Evolutionary conservation across 148 eudicot species (phyloP).

Genomic region (Amaranthus palmeri): DNA sequence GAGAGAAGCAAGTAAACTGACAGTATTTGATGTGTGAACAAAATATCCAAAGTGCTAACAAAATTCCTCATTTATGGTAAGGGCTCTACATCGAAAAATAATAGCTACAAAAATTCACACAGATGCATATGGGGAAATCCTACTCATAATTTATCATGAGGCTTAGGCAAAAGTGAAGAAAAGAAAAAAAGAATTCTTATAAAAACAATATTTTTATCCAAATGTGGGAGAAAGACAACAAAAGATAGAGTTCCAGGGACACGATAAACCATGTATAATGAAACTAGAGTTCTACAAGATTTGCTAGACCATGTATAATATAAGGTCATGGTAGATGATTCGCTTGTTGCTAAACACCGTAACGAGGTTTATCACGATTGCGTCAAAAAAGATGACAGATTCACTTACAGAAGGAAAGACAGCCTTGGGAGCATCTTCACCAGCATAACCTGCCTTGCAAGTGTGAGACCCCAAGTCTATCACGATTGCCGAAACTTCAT

Average conservation of each 20-base stretch:
- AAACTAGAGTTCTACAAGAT: too few relatives aligned
- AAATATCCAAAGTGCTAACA: not conserved
- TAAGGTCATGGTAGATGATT: too few relatives aligned
- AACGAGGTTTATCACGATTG: too few relatives aligned
- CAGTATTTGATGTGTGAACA: not conserved
- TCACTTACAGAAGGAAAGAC: conserved; percentile 82
- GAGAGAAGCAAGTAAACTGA: not conserved
- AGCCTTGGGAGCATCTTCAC: conserved; percentile 99
- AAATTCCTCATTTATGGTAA: not conserved
- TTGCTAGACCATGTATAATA: too few relatives aligned
- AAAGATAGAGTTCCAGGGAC: too few relatives aligned
- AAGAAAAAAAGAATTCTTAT: too few relatives aligned
- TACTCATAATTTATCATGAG: not conserved
- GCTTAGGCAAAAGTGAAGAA: not conserved
- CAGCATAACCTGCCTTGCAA: conserved; percentile 97
- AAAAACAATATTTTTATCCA: too few relatives aligned
- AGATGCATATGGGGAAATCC: not conserved
- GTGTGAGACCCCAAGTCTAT: conserved; percentile 89
- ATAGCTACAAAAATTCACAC: not conserved
- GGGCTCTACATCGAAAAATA: not conserved
- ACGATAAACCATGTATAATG: too few relatives aligned
- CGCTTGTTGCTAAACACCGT: too few relatives aligned
- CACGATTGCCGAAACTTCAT: conserved; percentile 95
- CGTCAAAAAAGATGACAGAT: not conserved
- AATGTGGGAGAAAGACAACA: too few relatives aligned